Percentiles rank a stretch among this genome's conserved stretches.
These are phyloP conservation scores for Aspergillus aculeatinus DNA, from an alignment of 2,329 filamentous ascomycete species.

Conservation along the genomic window DNA sequence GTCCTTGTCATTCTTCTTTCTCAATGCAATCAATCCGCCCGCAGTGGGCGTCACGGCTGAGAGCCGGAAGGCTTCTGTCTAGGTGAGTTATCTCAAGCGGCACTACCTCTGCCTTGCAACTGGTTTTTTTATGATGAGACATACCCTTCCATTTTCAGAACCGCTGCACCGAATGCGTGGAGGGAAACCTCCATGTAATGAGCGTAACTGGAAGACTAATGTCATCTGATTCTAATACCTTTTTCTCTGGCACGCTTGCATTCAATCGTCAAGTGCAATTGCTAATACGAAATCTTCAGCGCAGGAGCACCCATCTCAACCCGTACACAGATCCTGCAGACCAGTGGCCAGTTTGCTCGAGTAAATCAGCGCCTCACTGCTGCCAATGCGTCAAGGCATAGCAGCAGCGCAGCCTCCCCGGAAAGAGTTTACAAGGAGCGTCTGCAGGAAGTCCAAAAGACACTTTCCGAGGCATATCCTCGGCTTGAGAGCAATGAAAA, in stretches of 20 bases:
- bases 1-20: constrained; percentile 13
- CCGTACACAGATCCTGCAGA: constrained; percentile 6
- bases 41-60: constrained; percentile 35
- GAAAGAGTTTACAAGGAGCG: constrained; percentile 38
- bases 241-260: neutral
- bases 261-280: neutral
- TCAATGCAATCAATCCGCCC: constrained; percentile 43
- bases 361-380: constrained; percentile 6
- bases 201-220: constrained; percentile 31
- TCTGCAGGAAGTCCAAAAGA: constrained; percentile 38
- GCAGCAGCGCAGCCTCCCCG: constrained; percentile 31
- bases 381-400: constrained; percentile 19
- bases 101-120: constrained; percentile 9
- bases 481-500: constrained; percentile 32
- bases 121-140: constrained; percentile 44
- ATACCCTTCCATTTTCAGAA: constrained; percentile 52
- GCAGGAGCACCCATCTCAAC: constrained; percentile 23
- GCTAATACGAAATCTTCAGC: constrained; percentile 28
- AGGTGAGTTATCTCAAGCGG: constrained; percentile 34
- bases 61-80: constrained; percentile 26
- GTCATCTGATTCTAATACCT: constrained; percentile 20
- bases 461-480: constrained; percentile 40
- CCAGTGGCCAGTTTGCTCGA: constrained; percentile 8
- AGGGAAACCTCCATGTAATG: constrained; percentile 43
- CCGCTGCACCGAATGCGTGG: constrained; percentile 66